phyloP scores from a whole-genome alignment of 2,329 filamentous ascomycete species.

The Fusarium austroafricanum region DNA sequence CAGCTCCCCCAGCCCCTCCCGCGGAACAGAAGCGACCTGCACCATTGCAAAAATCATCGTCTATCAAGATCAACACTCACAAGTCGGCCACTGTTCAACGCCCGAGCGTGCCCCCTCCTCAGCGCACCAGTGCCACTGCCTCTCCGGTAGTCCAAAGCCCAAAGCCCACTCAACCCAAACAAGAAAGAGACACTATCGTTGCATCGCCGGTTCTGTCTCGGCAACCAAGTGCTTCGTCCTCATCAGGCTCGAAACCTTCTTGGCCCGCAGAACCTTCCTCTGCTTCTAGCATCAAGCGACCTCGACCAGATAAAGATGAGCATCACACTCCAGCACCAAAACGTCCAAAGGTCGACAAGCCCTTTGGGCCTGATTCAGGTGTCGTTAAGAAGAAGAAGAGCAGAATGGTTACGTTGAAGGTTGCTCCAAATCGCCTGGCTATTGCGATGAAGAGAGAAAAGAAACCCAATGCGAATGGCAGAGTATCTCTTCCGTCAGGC shows the following conservation, averaged over 20 bases:
- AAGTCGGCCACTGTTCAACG: conserved; percentile 46
- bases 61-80: conserved; percentile 55
- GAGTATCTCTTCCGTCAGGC: conserved; percentile 51
- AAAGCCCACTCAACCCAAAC: conserved; percentile 22
- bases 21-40: conserved; percentile 47
- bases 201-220: conserved; percentile 42
- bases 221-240: conserved; percentile 40
- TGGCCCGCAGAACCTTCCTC: conserved; percentile 36
- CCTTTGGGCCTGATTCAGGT: conserved; percentile 35
- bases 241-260: conserved; percentile 37
- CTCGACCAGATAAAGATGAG: conserved; percentile 54
- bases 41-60: conserved; percentile 49
- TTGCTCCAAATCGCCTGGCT: conserved; percentile 51
- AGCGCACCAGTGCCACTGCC: conserved; percentile 2
- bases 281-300: conserved; percentile 48
- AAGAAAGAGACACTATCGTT: conserved; percentile 46
- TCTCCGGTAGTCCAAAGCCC: conserved; percentile 18
- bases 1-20: conserved; percentile 19
- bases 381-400: conserved; percentile 47
- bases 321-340: conserved; percentile 52
- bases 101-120: conserved; percentile 4
- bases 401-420: conserved; percentile 54
- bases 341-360: conserved; percentile 53
- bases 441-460: conserved; percentile 48
- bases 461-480: conserved; percentile 35